Conservation (phyloP, 75 land plant species). For the Sequoia sempervirens region DNA sequence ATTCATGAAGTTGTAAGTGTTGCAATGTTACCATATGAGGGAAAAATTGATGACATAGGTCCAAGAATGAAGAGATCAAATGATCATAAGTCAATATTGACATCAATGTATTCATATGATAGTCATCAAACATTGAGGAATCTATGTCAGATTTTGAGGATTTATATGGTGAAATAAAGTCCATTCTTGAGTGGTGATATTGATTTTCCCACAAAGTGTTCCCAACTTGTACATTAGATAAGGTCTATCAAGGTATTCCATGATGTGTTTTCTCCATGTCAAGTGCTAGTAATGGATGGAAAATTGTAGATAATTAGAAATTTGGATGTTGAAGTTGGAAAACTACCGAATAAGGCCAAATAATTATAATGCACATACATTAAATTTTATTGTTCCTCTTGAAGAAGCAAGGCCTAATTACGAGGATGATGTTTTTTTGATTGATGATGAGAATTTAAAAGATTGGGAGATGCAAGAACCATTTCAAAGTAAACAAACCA, state of each 20-base stretch:
- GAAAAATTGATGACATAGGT: no score
- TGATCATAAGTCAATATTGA: no score
- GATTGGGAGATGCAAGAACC: neutral
- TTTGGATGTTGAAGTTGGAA: neutral
- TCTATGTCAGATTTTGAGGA: no score
- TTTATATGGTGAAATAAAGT: conserved; percentile 80
- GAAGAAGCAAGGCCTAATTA: conserved; percentile 69
- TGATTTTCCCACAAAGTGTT: conserved; percentile 47
- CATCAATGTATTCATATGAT: no score
- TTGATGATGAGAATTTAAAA: neutral
- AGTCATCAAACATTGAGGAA: no score
- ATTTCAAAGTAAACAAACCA: neutral
- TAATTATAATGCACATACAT: neutral
- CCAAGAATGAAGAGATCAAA: no score
- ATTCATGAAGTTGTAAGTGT: no score
- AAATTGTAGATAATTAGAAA: conserved; percentile 6
- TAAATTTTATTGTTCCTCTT: neutral
- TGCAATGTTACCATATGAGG: no score
- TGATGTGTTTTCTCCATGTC: conserved; percentile 54
- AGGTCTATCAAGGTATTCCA: conserved; percentile 42
- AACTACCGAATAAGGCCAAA: neutral
- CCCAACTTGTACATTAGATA: conserved; percentile 65
- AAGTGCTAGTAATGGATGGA: conserved; percentile 14
- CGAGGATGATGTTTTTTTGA: conserved; percentile 25
- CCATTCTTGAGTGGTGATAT: conserved; percentile 61